Evolutionary conservation across 2,329 filamentous ascomycete species (phyloP).

Genomic region (Aspergillus floridensis): DNA sequence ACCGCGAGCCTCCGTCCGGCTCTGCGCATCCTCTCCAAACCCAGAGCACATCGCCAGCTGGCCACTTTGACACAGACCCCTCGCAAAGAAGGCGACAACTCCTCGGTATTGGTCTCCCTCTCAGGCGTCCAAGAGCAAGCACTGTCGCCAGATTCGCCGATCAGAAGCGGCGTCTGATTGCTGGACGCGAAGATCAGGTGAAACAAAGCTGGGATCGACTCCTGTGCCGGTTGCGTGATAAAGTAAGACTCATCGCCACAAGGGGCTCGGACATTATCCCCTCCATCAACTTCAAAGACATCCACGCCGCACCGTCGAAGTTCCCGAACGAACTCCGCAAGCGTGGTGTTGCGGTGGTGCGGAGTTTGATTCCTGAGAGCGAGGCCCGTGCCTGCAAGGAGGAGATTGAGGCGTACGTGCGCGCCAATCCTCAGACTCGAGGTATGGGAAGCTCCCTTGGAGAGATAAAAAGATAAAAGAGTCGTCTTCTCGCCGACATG

Average conservation of each 20-base stretch:
- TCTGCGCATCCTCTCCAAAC: background rate
- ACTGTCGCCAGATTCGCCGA: constrained; percentile 9
- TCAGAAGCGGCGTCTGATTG: background rate
- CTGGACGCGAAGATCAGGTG: background rate
- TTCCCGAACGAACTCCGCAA: background rate
- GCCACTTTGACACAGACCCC: background rate
- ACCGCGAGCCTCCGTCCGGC: background rate
- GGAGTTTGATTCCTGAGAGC: background rate
- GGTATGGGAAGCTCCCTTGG: background rate
- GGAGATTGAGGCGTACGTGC: background rate
- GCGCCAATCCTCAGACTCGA: background rate
- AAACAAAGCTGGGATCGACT: background rate
- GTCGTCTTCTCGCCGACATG: background rate
- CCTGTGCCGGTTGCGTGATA: background rate
- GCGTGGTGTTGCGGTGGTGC: background rate
- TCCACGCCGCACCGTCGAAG: background rate
- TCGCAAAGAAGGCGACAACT: constrained; percentile 16
- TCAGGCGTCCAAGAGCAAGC: constrained; percentile 9
- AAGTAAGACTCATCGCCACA: background rate
- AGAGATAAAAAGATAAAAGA: background rate
- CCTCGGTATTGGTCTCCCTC: constrained; percentile 14
- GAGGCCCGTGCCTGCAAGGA: background rate
- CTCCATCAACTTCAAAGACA: background rate
- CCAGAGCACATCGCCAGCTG: background rate
- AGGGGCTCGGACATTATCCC: background rate